Conservation (phyloP, 2,329 filamentous ascomycete species). For the Penicillium palitans region DNA sequence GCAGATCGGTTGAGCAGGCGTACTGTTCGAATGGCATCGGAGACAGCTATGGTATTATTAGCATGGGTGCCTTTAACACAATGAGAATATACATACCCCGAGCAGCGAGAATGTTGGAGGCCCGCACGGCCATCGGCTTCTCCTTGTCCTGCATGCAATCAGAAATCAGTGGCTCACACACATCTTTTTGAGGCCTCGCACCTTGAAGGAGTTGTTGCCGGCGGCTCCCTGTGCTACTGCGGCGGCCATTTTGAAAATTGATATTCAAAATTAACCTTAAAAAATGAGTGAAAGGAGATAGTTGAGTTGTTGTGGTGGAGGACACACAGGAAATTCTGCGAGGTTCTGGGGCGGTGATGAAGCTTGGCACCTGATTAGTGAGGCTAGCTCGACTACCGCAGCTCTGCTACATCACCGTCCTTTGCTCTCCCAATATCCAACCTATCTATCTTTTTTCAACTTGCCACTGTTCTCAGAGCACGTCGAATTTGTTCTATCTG, state of each 20-base stretch:
- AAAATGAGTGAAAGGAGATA: constrained; percentile 24
- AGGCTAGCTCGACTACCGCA: constrained; percentile 38
- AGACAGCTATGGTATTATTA: constrained; percentile 67
- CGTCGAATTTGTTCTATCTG: constrained; percentile 4
- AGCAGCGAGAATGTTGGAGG: constrained; percentile 94
- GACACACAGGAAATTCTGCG: constrained; percentile 42
- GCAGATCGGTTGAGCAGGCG: constrained; percentile 24
- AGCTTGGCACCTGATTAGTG: constrained; percentile 44
- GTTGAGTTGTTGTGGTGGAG: constrained; percentile 27
- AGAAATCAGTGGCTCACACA: constrained; percentile 38
- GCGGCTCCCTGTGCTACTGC: constrained; percentile 50
- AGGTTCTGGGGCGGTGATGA: constrained; percentile 42
- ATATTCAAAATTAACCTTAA: constrained; percentile 30
- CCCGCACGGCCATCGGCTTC: constrained; percentile 96
- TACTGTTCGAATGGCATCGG: constrained; percentile 92
- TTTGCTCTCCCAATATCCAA: constrained; percentile 22
- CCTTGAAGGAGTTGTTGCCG: constrained; percentile 68
- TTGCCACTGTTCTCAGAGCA: neutral
- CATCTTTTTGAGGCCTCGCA: constrained; percentile 36
- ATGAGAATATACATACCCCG: constrained; percentile 63
- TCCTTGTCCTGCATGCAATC: constrained; percentile 71
- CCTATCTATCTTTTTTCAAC: constrained; percentile 22
- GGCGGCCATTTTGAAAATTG: constrained; percentile 51
- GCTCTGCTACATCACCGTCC: constrained; percentile 34
- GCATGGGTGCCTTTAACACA: constrained; percentile 16